Base-by-base conservation (phyloP, 495 filamentous ascomycete genomes). In the Xylaria bambusicola region DNA sequence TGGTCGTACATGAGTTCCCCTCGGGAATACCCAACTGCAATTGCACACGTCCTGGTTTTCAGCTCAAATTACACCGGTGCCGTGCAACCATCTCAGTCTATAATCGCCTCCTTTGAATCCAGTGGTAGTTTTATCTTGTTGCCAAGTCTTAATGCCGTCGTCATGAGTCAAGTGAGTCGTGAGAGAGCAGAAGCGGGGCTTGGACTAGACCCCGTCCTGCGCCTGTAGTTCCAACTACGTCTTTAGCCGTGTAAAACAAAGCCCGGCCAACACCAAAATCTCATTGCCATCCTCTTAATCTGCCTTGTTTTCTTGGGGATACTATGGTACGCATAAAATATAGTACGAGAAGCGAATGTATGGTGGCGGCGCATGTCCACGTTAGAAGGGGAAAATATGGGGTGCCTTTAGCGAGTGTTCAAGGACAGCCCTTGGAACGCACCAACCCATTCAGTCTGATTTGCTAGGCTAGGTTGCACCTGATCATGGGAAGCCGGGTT, bases 371-470 rank as follows among this genome's bases (percentile, higher is more conserved):
- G 24, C 27, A 29, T 52, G 49, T 47, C 49, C 57, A 38, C 23
- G 36, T 44, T 29, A 26, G 18, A 26, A 17, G 47, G 47, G 29
- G 12, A 40, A 40, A 33, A 33, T 10, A 33, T n/a, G 13, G 17
- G 10, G 9, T 29, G 18, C 2, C 21, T 53, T 75, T 61, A 82
- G 49, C 79, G 79, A 36, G 73, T 67, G 62, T 81, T 82, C 60
- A 84, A 71, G 2, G 80, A 83, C 4, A 84, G 67, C 13, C 80
- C 76, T 58, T 84, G 81, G 63, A 84, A 83, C 13, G 69, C 61
- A 8, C 64, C 73, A 23, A 77, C 71, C 79, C 81, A 79, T 4
- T 80, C 77, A 42, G 66, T 64, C 51, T 78, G 77, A 9, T 63
- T 56, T 36, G 68, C 63, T 44, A 78, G 61, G 42, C 64, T 51